Base-by-base conservation (phyloP, 2,329 filamentous ascomycete species). In the Berkeleyomyces rouxiae region DNA sequence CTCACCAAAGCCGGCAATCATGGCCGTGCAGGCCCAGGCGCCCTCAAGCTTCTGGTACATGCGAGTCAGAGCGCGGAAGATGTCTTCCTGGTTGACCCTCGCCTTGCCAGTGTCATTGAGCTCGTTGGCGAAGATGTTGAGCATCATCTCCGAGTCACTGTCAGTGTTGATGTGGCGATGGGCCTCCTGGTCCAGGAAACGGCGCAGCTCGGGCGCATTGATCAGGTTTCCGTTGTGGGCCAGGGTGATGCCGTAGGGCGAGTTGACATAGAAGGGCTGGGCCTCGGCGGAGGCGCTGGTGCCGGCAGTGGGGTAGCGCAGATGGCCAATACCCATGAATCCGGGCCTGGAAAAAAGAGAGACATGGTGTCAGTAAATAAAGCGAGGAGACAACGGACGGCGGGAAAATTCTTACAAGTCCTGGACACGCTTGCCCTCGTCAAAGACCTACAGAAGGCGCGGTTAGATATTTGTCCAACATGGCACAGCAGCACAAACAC, bases 131-230 rank as follows among this genome's bases (percentile, higher is more conserved):
- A 92, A 95, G 67, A 95, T 81, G 73, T 96, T 96, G 65, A 96
- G 79, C 78, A 71, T 72, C 76, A 93, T 88, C 75, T 95, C 90
- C 68, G 85, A 90, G 74, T 95, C 90, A 64, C 86, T 90, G 69
- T 95, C 89, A 37, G 90, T 91, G 74, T 95, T 96, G 77, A 93
- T 87, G 72, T 95, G 90, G 67, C 89, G 82, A 70, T 88, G 88
- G 6, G 87, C 88, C 67, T 88, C 86, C 67, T 84, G 77, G 69
- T 95, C 89, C 58, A 95, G 78, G 70, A 84, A 88, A 65, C 78
- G 74, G 71, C 82, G 83, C 58, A 95, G 77, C 61, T 87, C 83
- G 1, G 79, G 78, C 4, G 85, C 82, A 70, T 95, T 81, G 76
- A 95, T 88, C 57, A 96, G 78, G 74, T 96, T 96, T 65, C 91